phyloP scores from a whole-genome alignment of 2,329 filamentous ascomycete species.

The Massarina eburnea region DNA sequence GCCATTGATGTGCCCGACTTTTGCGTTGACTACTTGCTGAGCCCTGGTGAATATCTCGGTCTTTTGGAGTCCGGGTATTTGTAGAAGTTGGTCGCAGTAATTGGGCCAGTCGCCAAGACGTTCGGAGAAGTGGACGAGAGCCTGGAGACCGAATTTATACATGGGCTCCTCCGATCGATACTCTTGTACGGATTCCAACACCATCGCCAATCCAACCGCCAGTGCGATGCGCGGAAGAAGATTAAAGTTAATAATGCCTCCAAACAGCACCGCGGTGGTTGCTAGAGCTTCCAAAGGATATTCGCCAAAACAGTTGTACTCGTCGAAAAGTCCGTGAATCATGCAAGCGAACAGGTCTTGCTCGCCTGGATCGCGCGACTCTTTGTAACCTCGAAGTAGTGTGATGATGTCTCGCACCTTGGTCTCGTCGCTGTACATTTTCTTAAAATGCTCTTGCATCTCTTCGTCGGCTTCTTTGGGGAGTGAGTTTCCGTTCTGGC shows the following conservation, averaged over 20 bases:
- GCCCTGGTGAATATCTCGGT: slow-evolving; percentile 84
- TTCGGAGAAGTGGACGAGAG: slow-evolving; percentile 81
- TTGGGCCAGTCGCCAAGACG: slow-evolving; percentile 93
- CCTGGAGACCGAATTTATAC: slow-evolving; percentile 98
- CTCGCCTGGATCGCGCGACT: slow-evolving; percentile 77
- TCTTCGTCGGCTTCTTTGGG: slow-evolving; percentile 77
- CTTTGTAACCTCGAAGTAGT: slow-evolving; percentile 82
- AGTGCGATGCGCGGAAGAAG: slow-evolving; percentile 87
- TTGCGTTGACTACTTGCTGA: slow-evolving; percentile 73
- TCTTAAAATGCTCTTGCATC: slow-evolving; percentile 98
- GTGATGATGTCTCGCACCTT: slow-evolving; percentile 84
- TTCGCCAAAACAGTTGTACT: slow-evolving; percentile 92
- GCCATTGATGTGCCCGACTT: slow-evolving; percentile 60
- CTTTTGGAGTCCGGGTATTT: slow-evolving; percentile 77
- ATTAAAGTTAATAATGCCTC: slow-evolving; percentile 92
- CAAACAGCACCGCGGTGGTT: slow-evolving; percentile 94
- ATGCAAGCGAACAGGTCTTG: slow-evolving; percentile 98
- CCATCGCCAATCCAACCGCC: slow-evolving; percentile 94
- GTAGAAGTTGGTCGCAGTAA: slow-evolving; percentile 82
- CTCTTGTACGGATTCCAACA: slow-evolving; percentile 91
- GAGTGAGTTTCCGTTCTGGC: slow-evolving; percentile 77
- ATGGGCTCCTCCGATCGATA: slow-evolving; percentile 82
- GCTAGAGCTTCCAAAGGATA: slow-evolving; percentile 96
- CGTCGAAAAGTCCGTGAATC: slow-evolving; percentile 96
- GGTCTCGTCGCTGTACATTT: slow-evolving; percentile 92